Base-by-base conservation (phyloP, 164 flowering plant genomes). In the Nymphaea colorata region DNA sequence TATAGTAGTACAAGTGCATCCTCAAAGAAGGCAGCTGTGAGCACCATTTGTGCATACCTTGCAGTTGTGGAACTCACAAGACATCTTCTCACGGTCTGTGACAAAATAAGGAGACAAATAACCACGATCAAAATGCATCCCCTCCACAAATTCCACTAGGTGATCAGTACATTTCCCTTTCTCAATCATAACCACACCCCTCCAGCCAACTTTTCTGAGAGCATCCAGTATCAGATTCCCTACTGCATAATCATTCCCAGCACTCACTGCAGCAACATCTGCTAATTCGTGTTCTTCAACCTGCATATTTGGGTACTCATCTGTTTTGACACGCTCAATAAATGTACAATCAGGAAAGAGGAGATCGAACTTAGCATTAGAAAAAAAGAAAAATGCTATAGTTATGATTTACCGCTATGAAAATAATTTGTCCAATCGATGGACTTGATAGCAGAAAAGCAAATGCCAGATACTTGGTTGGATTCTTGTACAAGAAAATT, bases 111-210 rank as follows among this genome's bases (percentile, higher is more conserved):
- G 90, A 64, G 98, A 93, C 78, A 93, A 71, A 75, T 84, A 93
- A 63, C 98, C 98, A 43, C 96, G 93, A 79, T 88, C 87, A 71
- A 93, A 93, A 43, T 90, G 89, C 96, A 90, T 93, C 71, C 98
- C 96, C 72, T 90, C 89, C 14, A 86, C 92, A 70, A 90, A 71
- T 64, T 86, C 72, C 44, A 93, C 72, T 63, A 64, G 84, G 82
- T 75, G 87, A 63, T 84, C 87, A 0, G 82, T 75, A 67, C 69
- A 15, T 66, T 80, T 87, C 41, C 98, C 98, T 74, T 84, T 83
- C 76, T 87, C 88, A 51, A 90, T 81, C n/a, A 79, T 85, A 42
- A 93, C 82, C 0, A 88, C 80, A 44, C 98, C 98, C 43, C 53
- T 70, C 76, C 81, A 81, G 42, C 96, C 98, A 11, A 93, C 98